Percentiles rank a stretch among this genome's conserved stretches.
Evolutionary conservation across 1,284 basidiomycete species (phyloP).

Genomic region (Phylloboletellus chloephorus): DNA sequence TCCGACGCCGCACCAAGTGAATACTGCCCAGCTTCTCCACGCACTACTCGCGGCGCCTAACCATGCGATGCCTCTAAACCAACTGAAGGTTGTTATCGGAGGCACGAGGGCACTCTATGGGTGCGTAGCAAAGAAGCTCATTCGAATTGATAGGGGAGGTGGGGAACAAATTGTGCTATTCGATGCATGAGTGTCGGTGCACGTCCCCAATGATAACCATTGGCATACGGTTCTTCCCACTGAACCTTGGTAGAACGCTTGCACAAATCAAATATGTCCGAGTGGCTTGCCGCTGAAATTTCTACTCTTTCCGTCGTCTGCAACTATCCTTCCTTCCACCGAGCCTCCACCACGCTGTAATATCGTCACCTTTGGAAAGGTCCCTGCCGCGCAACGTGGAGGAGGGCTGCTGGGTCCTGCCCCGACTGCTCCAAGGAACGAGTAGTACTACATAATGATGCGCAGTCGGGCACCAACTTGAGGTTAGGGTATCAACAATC

Average conservation of each 20-base stretch:
- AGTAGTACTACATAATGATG: too few relatives aligned
- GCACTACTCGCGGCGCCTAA: conserved; percentile 48
- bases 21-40: conserved; percentile 59
- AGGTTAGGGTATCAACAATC: too few relatives aligned
- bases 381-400: too few relatives aligned
- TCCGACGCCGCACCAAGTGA: conserved; percentile 59
- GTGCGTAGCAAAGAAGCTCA: conserved; percentile 66
- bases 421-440: not conserved
- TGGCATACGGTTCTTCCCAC: not conserved
- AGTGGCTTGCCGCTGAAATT: not conserved
- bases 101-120: conserved; percentile 54
- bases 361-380: not conserved
- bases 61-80: conserved; percentile 55
- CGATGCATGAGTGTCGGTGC: conserved; percentile 37
- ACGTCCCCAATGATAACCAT: not conserved
- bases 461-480: too few relatives aligned
- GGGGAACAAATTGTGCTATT: conserved; percentile 70
- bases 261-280: not conserved
- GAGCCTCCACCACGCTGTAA: not conserved
- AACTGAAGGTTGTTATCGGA: conserved; percentile 56
- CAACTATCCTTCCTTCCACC: not conserved
- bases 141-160: conserved; percentile 68
- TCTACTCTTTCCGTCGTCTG: not conserved
- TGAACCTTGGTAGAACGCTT: not conserved
- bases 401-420: too few relatives aligned